phyloP scores from a whole-genome alignment of 2,329 filamentous ascomycete genomes.

The Dactylellina cionopaga region DNA sequence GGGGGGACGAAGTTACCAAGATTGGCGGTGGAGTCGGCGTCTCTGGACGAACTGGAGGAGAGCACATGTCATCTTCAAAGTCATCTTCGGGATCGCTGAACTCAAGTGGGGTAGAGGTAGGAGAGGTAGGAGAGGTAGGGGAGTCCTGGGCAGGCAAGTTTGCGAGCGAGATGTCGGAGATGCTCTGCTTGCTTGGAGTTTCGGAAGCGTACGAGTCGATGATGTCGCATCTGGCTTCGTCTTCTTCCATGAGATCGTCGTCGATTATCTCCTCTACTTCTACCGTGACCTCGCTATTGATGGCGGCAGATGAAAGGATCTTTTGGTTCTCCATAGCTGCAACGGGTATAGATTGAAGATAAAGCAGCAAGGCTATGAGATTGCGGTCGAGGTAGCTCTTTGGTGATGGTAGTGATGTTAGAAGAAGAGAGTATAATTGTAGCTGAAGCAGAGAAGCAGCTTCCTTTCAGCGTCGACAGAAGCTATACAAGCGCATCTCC shows the following conservation, averaged over 20 bases:
- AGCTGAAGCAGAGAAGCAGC: too few relatives aligned
- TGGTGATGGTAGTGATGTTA: too few relatives aligned
- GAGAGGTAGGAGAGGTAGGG: conserved; percentile 10
- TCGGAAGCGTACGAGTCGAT: not conserved
- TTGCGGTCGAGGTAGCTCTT: not conserved
- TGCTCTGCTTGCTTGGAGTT: not conserved
- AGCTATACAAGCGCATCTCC: too few relatives aligned
- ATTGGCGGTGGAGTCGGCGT: conserved; percentile 7
- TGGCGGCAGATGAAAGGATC: not conserved
- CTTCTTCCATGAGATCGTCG: conserved; percentile 1
- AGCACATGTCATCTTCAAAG: not conserved
- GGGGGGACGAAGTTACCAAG: not conserved
- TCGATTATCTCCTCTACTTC: not conserved
- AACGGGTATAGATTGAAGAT: not conserved
- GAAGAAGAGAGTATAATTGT: too few relatives aligned
- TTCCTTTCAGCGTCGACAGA: too few relatives aligned
- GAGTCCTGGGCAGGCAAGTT: not conserved
- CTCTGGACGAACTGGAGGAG: not conserved
- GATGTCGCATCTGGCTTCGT: not conserved
- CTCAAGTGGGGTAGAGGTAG: not conserved
- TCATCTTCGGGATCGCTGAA: conserved; percentile 3
- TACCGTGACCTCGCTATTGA: not conserved
- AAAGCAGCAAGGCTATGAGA: not conserved
- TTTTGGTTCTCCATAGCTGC: conserved; percentile 10
- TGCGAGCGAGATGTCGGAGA: not conserved